Evolutionary conservation across 2,329 filamentous ascomycete genomes (phyloP), one percentile per base, ranked within the genome.

Genomic region (Pyricularia sp.): DNA sequence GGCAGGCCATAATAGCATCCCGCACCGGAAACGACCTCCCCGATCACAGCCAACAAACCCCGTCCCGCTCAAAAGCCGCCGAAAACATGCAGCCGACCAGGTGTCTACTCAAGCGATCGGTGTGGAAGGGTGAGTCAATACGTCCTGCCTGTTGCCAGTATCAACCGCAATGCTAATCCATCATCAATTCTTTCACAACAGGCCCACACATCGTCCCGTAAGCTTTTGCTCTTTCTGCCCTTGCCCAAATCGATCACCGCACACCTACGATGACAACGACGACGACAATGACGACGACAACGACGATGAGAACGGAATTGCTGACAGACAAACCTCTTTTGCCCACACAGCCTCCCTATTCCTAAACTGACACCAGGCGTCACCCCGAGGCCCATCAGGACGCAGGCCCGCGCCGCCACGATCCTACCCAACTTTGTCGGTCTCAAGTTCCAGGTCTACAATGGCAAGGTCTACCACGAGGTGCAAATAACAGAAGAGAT

Each of bases 381-480:
- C 74, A 85, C 84, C 72, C 82, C 86, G 4, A 87, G 86, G 58
- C 90, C 92, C 14, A 94, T 97, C 78, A 89, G 88, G 76, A 97
- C 94, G 20, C 92, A 94, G 78, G 93, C 93, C 55, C 92, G 94
- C 72, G 87, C 90, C 69, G 94, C 94, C 36, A 97, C 93, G 6
- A 95, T 97, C 75, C 85, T 97, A 69, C 94, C 94, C 71, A 96
- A 92, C 80, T 97, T 97, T 77, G 92, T 97, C 68, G 93, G 93
- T 17, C 82, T 97, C 75, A 90, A 88, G 78, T 97, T 97, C 79
- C 90, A 94, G 79, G 87, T 97, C 70, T 91, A 97, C 82, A 97
- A 97, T 78, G 94, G 94, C 75, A 97, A 95, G 82, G 86, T 86
- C 36, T 97, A 97, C 79, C 82, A 90, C 74, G 92, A 95, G 73